Conservation (phyloP, 345 rosid genomes). For the Eucalyptus erythrocorys region DNA sequence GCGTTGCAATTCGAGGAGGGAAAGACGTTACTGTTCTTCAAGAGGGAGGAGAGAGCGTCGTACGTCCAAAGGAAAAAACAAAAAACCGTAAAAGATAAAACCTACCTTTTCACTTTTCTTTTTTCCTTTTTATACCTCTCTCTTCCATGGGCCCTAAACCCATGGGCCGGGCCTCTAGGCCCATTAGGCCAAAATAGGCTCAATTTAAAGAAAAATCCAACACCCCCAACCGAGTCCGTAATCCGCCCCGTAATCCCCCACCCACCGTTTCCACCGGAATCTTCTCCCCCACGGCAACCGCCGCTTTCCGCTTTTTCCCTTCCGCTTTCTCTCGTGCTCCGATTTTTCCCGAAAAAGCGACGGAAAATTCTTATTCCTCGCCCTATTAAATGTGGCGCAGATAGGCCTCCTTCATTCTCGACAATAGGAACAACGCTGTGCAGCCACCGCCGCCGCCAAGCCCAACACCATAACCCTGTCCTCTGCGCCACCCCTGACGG, state of each 20-base stretch:
- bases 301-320: background rate
- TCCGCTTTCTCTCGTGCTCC: background rate
- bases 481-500: conserved; percentile 13
- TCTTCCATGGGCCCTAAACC: too few species aligned
- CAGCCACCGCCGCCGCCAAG: conserved; percentile 6
- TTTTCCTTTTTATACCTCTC: too few species aligned
- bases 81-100: too few species aligned
- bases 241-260: background rate
- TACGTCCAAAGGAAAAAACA: too few species aligned
- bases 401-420: conserved; percentile 83
- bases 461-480: conserved; percentile 18
- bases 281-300: background rate
- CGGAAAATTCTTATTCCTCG: background rate
- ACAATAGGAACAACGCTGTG: conserved; percentile 18
- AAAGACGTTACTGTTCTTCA: too few species aligned
- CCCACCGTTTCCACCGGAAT: background rate
- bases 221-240: background rate
- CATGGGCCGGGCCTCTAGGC: too few species aligned
- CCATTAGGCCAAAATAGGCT: too few species aligned
- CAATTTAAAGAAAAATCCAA: too few species aligned
- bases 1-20: too few species aligned
- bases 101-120: too few species aligned
- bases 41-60: too few species aligned
- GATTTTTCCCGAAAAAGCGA: background rate
- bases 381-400: conserved; percentile 58